Evolutionary conservation across 192 early-diverging fungal species (phyloP), one percentile per base, ranked within the genome.

Genomic region (Entomortierella chlamydospora): DNA sequence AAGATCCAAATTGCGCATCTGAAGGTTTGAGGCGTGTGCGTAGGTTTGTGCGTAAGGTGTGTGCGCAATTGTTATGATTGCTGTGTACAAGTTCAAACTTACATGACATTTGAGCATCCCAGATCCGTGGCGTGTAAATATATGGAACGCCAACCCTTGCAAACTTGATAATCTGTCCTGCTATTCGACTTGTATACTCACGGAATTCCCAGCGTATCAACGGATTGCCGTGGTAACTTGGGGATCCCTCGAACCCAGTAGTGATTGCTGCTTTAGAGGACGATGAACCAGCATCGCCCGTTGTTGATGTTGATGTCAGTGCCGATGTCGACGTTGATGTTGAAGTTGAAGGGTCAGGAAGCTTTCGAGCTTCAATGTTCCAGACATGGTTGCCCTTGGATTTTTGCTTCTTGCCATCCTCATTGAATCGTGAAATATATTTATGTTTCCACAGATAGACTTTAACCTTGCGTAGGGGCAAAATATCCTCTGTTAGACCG

Each of bases 351-450:
- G 50, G 52, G 9, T 67, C 58, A 20, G 87, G 82, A 0, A 87
- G 89, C 71, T 91, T 92, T 54, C 90, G 90, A 18, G 92, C 93
- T 65, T 94, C 92, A 60, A 94, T 91, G 45, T 93, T 92, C 92
- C 92, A 93, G 41, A 94, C 91, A 63, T 91, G 90, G 31, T 89
- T 89, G 49, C 93, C 93, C 77, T 94, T 94, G 77, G 86, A 88
- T 63, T 94, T 94, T 52, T 90, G 87, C 64, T 93, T 93, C 61
- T 89, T 90, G 45, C 93, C 93, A 58, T 93, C 91, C 67, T 93
- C 93, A 70, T 93, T 93, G 85, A 92, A 94, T 63, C 93, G 85
- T 51, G 87, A 90, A 57, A 94, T 94, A 76, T 91, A 93, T 37
- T 69, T 72, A 64, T 92, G 91, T 53, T 90, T 88, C 85, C 89